A percentile compares a stretch with the other conserved stretches of the same genome.
These are phyloP conservation scores for Barbarea vulgaris DNA, from an alignment of 345 rosid species.

Conservation along the genomic window DNA sequence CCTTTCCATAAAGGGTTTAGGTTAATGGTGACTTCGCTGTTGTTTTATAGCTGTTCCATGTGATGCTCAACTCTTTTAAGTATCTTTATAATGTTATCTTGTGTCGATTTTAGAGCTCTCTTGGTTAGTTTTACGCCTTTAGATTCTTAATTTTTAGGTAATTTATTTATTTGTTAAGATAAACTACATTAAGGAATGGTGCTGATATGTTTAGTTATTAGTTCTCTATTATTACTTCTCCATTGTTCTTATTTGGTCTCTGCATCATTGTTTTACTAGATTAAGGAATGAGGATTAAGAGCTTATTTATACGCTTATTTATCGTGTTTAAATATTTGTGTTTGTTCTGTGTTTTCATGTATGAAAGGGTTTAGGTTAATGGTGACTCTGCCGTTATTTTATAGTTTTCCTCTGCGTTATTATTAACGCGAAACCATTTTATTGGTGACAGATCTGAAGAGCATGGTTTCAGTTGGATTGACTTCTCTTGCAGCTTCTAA, in stretches of 20 bases:
- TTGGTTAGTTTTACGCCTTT: not conserved
- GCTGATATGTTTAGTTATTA: not conserved
- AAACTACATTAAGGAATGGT: not conserved
- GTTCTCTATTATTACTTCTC: not conserved
- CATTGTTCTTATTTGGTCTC: not conserved
- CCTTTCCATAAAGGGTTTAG: not conserved
- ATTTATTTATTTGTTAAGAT: not conserved
- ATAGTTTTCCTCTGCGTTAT: not conserved
- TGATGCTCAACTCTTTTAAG: slow-evolving; percentile 34
- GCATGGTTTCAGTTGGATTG: slow-evolving; percentile 85
- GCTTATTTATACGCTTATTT: not conserved
- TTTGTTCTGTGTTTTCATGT: slow-evolving; percentile 2
- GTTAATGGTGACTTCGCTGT: not conserved
- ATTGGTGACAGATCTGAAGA: slow-evolving; percentile 66
- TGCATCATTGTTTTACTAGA: not conserved
- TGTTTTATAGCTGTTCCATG: slow-evolving; percentile 65
- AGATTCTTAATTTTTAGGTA: not conserved
- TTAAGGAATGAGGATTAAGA: not conserved
- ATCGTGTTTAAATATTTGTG: not conserved
- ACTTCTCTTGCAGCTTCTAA: slow-evolving; percentile 62
- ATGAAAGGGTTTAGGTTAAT: not conserved
- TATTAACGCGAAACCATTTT: slow-evolving; percentile 3
- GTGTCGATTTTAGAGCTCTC: not conserved
- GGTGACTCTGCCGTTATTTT: not conserved
- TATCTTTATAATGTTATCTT: not conserved